A percentile compares a stretch with the other conserved stretches of the same genome.
These are phyloP conservation scores for Bidens hawaiensis DNA, from an alignment of 140 eudicot species.

Conservation along the genomic window DNA sequence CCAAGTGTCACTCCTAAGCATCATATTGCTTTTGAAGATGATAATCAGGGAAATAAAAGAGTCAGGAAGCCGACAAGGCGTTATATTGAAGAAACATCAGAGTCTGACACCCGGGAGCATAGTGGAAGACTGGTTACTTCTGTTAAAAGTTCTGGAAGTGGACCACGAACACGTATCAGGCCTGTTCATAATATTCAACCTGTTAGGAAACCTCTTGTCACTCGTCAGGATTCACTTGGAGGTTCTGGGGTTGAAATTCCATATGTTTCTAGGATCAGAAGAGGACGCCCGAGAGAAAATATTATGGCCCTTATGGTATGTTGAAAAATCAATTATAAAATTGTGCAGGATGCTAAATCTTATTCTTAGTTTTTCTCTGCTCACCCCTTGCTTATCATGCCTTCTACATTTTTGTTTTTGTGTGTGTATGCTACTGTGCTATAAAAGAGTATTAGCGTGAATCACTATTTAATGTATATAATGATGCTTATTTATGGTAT, in stretches of 20 bases:
- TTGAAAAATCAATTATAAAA: background rate
- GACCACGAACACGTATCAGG: conserved; percentile 31
- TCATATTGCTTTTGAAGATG: conserved; percentile 44
- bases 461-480: background rate
- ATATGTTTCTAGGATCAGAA: conserved; percentile 78
- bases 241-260: conserved; percentile 93
- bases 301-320: conserved; percentile 70
- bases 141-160: conserved; percentile 33
- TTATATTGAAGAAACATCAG: conserved; percentile 89
- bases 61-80: conserved; percentile 92
- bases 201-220: conserved; percentile 49
- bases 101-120: conserved; percentile 50
- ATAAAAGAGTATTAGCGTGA: background rate
- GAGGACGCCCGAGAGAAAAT: conserved; percentile 91
- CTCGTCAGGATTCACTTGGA: conserved; percentile 90
- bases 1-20: conserved; percentile 27
- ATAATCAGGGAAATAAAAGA: conserved; percentile 59
- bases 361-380: background rate
- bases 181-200: conserved; percentile 44
- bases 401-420: background rate
- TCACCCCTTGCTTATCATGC: background rate
- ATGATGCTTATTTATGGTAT: conserved; percentile 1
- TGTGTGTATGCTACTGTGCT: background rate
- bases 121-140: conserved; percentile 43
- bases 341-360: background rate